These are phyloP conservation scores for Paracoccidioides brasiliensis DNA, from an alignment of 2,329 filamentous ascomycete genomes.

Conservation along the genomic window DNA sequence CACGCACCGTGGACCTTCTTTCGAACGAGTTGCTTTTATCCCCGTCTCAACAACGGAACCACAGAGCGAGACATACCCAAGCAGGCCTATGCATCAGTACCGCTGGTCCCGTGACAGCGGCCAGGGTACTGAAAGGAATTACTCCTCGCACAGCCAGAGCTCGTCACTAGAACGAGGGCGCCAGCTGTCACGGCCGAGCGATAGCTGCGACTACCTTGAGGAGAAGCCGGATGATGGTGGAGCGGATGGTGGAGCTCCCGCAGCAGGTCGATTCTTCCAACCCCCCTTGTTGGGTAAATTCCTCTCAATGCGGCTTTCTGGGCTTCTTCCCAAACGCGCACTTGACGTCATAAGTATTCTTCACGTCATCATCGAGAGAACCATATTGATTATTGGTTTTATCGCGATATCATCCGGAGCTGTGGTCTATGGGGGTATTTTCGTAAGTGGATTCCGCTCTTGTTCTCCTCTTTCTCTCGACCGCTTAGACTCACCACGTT, in stretches of 20 bases:
- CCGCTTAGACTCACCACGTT: not conserved
- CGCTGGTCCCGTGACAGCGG: slow-evolving; percentile 59
- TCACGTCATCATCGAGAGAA: slow-evolving; percentile 60
- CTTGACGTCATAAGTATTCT: slow-evolving; percentile 46
- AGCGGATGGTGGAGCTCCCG: slow-evolving; percentile 27
- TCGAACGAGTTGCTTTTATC: slow-evolving; percentile 48
- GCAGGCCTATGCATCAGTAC: slow-evolving; percentile 29
- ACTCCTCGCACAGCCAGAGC: slow-evolving; percentile 53
- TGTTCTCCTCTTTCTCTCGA: not conserved
- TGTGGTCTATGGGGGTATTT: slow-evolving; percentile 68
- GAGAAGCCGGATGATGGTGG: slow-evolving; percentile 28
- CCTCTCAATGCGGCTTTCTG: slow-evolving; percentile 42
- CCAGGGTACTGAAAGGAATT: slow-evolving; percentile 59
- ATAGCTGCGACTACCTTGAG: slow-evolving; percentile 38
- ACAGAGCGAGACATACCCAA: slow-evolving; percentile 33
- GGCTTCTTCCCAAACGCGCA: slow-evolving; percentile 42
- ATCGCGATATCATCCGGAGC: slow-evolving; percentile 58
- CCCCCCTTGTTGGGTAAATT: slow-evolving; percentile 37
- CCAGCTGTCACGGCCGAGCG: slow-evolving; percentile 24
- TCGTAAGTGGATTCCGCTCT: slow-evolving; percentile 44
- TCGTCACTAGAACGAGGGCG: slow-evolving; percentile 45
- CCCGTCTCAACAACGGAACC: slow-evolving; percentile 47
- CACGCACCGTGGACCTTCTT: slow-evolving; percentile 12
- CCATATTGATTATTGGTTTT: slow-evolving; percentile 67
- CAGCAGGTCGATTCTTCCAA: no score